Evolutionary conservation across 805 yeast genomes (phyloP), one percentile per base, ranked within the genome.

Genomic region (Yarrowia sp.): DNA sequence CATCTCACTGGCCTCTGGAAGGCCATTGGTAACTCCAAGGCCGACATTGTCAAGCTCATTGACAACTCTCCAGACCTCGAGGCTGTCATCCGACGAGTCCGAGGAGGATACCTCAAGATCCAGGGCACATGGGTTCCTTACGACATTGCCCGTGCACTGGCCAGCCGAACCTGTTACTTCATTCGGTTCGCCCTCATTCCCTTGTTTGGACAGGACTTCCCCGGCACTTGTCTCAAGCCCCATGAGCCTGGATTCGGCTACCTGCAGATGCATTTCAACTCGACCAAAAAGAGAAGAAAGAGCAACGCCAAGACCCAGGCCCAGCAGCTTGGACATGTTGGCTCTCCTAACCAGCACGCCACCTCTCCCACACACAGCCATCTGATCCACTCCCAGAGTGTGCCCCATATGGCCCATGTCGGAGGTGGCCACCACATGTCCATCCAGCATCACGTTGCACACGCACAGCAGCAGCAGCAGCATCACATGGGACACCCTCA

Each of bases 101-200:
- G 97, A 65, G 98, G 98, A 53, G 98, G 97, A 2, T 90, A 85
- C 71, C 81, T 92, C 68, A 91, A 91, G 78, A 90, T 92, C 69
- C 98, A 92, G 77, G 98, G 98, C 4, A 90, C 97, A 8, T 92
- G 97, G 97, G 76, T 91, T 43, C 93, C 96, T 1, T 87, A 76
- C 71, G 83, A 81, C 9, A 79, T 89, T 60, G 91, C 96, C 28
- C 81, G 80, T 66, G 76, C 83, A 36, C 77, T 92, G 63, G 93
- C 96, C 3, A 74, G 84, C 38, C 82, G 88, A 61, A 89, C 91
- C 70, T 89, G 96, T 76, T 91, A 83, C 74, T 84, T 86, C 65
- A 88, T 92, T 50, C 79, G 97, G 65, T 88, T 79, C 73, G 84
- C 89, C 18, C 77, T 92, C 68, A 82, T 90, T 32, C 97, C 97